Conservation (phyloP, 2,329 filamentous ascomycete species). For the Penicillium sp. region DNA sequence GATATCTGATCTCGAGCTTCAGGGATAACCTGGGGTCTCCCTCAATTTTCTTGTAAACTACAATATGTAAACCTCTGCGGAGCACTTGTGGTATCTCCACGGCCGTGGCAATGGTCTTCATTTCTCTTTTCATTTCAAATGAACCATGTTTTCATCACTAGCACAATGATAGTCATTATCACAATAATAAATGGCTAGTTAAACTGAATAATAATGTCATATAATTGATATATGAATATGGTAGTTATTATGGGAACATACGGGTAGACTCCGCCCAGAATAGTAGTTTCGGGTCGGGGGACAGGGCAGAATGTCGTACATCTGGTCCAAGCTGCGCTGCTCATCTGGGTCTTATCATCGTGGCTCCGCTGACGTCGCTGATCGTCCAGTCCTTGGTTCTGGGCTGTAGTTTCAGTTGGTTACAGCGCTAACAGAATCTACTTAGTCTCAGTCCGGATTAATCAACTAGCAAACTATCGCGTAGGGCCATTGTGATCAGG, state of each 20-base stretch:
- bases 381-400: background rate
- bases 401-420: constrained; percentile 1
- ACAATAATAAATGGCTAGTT: background rate
- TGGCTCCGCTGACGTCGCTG: background rate
- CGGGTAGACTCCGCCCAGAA: background rate
- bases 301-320: constrained; percentile 13
- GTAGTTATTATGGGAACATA: background rate
- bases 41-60: background rate
- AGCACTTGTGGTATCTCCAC: background rate
- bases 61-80: background rate
- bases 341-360: background rate
- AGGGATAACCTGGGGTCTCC: background rate
- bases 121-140: background rate
- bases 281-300: constrained; percentile 1
- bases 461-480: background rate
- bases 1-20: background rate
- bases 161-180: background rate
- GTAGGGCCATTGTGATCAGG: background rate
- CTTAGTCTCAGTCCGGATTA: background rate
- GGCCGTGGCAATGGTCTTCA: background rate
- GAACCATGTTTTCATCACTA: background rate
- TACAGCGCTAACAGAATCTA: background rate
- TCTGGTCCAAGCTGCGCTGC: constrained; percentile 1
- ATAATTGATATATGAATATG: background rate
- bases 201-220: background rate